These are phyloP conservation scores for Nothophaeocryptopus gaeumannii DNA, from an alignment of 2,329 filamentous ascomycete genomes.

Conservation along the genomic window DNA sequence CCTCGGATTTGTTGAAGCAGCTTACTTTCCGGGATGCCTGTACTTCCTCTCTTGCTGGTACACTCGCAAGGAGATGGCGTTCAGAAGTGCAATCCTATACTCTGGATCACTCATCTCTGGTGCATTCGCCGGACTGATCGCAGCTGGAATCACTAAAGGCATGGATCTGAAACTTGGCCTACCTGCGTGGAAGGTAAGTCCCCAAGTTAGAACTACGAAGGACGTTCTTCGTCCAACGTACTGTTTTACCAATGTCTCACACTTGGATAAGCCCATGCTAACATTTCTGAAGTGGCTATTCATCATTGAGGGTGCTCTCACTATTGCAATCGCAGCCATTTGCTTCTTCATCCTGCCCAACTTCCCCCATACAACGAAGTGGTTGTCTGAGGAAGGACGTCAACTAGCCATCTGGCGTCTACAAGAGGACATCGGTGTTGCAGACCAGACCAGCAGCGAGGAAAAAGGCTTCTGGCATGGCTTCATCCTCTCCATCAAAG, in stretches of 20 bases:
- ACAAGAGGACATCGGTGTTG: constrained; percentile 34
- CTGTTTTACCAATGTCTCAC: too few species aligned
- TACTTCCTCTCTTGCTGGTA: constrained; percentile 55
- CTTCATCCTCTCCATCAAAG: constrained; percentile 32
- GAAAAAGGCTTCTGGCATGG: constrained; percentile 35
- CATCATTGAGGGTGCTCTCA: constrained; percentile 40
- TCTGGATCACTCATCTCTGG: constrained; percentile 50
- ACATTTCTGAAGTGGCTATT: constrained; percentile 36
- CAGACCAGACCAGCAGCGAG: constrained; percentile 32
- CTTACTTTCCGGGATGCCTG: constrained; percentile 46
- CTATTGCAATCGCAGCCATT: constrained; percentile 34
- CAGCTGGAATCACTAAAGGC: constrained; percentile 49
- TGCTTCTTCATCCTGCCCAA: constrained; percentile 39
- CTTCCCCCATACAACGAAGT: constrained; percentile 36
- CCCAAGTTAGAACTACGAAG: too few species aligned
- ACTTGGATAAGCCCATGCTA: too few species aligned
- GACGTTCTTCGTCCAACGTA: too few species aligned
- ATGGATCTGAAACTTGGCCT: constrained; percentile 36
- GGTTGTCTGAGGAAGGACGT: constrained; percentile 33
- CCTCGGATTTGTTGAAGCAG: constrained; percentile 46
- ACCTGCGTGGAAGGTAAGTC: constrained; percentile 37
- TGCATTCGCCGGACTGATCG: constrained; percentile 55
- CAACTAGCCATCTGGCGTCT: constrained; percentile 33
- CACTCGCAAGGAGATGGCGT: constrained; percentile 51
- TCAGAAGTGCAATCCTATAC: constrained; percentile 54